A percentile compares a stretch with the other conserved stretches of the same genome.
These are phyloP conservation scores for Fusarium sp. DNA, from an alignment of 2,329 filamentous ascomycete genomes.

Conservation along the genomic window DNA sequence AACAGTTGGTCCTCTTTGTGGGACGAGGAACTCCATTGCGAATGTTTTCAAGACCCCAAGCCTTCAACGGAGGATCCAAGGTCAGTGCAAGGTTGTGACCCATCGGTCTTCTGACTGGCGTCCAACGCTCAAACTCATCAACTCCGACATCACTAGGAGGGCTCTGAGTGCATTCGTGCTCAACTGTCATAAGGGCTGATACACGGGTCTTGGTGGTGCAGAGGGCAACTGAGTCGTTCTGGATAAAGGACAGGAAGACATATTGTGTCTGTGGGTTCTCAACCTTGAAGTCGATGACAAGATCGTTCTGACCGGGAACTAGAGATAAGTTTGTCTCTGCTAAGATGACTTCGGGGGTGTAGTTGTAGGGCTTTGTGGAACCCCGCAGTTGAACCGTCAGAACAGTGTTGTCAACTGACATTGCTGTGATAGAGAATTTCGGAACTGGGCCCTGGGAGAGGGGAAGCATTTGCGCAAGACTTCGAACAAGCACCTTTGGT, in stretches of 20 bases:
- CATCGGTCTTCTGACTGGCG: slow-evolving; percentile 3
- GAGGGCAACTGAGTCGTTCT: slow-evolving; percentile 12
- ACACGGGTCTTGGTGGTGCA: slow-evolving; percentile 3
- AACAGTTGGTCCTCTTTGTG: slow-evolving; percentile 14
- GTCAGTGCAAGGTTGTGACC: neutral
- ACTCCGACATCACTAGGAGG: slow-evolving; percentile 9
- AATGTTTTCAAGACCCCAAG: neutral
- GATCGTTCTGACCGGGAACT: neutral
- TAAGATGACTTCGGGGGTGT: slow-evolving; percentile 2
- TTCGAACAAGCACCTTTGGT: slow-evolving; percentile 9
- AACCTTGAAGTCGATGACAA: neutral
- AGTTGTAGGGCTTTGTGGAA: slow-evolving; percentile 8
- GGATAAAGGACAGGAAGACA: slow-evolving; percentile 3
- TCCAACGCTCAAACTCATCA: slow-evolving; percentile 16
- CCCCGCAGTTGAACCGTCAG: neutral
- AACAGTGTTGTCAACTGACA: neutral
- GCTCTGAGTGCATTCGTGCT: slow-evolving; percentile 7
- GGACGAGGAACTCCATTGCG: neutral
- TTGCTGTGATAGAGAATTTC: neutral
- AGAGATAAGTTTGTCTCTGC: neutral
- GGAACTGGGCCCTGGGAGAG: neutral
- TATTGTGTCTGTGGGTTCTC: slow-evolving; percentile 20
- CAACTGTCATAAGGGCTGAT: slow-evolving; percentile 20
- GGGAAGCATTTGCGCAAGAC: slow-evolving; percentile 12
- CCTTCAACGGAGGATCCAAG: neutral